phyloP scores from a whole-genome alignment of 1,284 basidiomycete genomes.

The Ganoderma sinense region DNA sequence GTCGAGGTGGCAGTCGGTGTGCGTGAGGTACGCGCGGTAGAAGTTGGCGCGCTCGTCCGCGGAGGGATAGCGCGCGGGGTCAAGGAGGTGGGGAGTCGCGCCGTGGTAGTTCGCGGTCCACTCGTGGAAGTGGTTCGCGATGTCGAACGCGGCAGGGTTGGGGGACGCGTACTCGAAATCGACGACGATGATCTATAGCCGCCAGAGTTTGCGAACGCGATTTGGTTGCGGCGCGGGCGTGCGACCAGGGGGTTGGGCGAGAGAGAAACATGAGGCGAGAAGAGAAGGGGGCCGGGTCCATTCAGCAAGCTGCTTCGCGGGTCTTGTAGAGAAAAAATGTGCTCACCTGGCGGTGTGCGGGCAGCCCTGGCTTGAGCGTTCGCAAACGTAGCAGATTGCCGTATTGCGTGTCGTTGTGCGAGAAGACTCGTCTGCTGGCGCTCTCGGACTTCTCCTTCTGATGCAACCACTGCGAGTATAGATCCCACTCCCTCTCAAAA shows the following conservation, averaged over 20 bases:
- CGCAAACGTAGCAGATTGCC: conserved; percentile 88
- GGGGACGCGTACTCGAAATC: conserved; percentile 95
- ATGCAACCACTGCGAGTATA: conserved; percentile 74
- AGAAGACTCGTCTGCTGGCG: conserved; percentile 73
- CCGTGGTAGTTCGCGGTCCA: conserved; percentile 93
- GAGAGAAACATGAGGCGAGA: conserved; percentile 6
- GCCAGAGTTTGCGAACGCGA: not conserved
- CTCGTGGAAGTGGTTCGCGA: conserved; percentile 96
- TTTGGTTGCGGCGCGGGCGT: conserved; percentile 17
- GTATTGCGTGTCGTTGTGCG: conserved; percentile 94
- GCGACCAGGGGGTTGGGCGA: conserved; percentile 1
- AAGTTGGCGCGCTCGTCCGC: conserved; percentile 80
- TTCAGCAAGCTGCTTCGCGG: conserved; percentile 18
- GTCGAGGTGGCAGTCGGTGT: conserved; percentile 38
- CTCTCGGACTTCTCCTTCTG: conserved; percentile 63
- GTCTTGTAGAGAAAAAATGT: conserved; percentile 3
- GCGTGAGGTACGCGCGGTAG: conserved; percentile 82
- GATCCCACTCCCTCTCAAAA: conserved; percentile 72
- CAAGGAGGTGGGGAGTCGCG: conserved; percentile 76
- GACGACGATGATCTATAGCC: conserved; percentile 84
- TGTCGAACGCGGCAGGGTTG: conserved; percentile 91
- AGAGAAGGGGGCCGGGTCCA: conserved; percentile 10
- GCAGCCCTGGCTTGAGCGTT: conserved; percentile 57
- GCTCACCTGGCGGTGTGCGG: conserved; percentile 74
- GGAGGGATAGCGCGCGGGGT: conserved; percentile 77